Conservation (phyloP, 2,329 filamentous ascomycete genomes). For the Ophiostoma australiae region DNA sequence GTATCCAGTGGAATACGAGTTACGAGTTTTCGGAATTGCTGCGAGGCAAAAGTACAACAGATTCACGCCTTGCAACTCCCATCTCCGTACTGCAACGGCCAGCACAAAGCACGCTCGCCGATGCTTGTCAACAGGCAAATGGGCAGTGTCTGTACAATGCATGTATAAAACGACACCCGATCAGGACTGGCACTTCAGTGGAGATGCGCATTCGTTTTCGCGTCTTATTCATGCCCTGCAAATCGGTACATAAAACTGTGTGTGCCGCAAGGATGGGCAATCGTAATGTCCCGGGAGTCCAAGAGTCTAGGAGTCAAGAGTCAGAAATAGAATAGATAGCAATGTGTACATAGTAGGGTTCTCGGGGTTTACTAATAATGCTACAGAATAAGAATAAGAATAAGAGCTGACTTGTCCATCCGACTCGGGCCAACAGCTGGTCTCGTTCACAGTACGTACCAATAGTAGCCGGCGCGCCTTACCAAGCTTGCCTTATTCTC, state of each 20-base stretch:
- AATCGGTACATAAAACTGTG: background rate
- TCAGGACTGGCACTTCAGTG: background rate
- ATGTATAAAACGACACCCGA: background rate
- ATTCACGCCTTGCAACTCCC: background rate
- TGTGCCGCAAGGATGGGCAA: background rate
- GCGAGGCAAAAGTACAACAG: background rate
- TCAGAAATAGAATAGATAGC: too few species aligned
- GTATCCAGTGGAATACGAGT: background rate
- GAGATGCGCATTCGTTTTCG: background rate
- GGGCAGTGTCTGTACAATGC: too few species aligned
- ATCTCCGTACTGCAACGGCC: background rate
- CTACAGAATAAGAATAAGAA: slow-evolving; percentile 13
- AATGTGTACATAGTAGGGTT: too few species aligned
- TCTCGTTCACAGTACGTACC: background rate
- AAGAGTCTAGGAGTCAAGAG: background rate
- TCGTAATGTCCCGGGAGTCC: background rate
- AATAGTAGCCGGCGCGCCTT: background rate
- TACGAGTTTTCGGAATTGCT: background rate
- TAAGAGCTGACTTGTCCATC: background rate
- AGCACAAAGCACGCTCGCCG: too few species aligned
- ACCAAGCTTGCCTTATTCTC: background rate
- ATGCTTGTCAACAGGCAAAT: too few species aligned
- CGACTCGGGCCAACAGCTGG: background rate
- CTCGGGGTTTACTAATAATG: slow-evolving; percentile 3
- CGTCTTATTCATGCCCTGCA: background rate